phyloP scores from a whole-genome alignment of 2,329 filamentous ascomycete species.

The Magnaporthiopsis poae region DNA sequence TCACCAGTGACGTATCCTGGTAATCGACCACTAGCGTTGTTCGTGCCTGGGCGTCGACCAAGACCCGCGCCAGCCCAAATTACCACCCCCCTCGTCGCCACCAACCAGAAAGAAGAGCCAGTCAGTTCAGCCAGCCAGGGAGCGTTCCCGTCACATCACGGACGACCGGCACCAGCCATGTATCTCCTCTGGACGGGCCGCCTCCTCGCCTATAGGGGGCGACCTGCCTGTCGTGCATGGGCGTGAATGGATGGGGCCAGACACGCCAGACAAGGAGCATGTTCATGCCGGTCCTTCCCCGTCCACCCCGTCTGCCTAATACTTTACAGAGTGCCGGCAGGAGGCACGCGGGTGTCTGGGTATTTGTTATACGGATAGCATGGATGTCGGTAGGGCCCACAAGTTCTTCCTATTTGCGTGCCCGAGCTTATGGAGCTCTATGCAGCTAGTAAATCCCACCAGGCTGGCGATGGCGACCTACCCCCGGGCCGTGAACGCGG shows the following conservation, averaged over 20 bases:
- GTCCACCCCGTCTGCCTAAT: background rate
- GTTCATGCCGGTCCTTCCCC: background rate
- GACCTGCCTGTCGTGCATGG: too few relatives aligned
- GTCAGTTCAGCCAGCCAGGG: background rate
- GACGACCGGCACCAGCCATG: background rate
- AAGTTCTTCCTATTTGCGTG: background rate
- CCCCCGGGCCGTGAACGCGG: too few relatives aligned
- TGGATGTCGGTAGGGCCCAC: background rate
- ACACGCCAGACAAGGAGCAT: background rate
- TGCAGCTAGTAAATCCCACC: background rate
- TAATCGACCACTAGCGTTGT: background rate
- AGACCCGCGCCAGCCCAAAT: background rate
- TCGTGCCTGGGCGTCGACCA: background rate
- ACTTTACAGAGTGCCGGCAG: background rate
- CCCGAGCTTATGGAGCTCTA: background rate
- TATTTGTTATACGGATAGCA: background rate
- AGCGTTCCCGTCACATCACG: background rate
- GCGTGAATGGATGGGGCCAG: background rate
- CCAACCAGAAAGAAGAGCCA: background rate
- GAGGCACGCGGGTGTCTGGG: background rate
- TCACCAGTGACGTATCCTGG: conserved; percentile 9
- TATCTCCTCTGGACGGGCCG: background rate
- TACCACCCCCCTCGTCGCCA: background rate
- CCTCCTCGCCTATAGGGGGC: background rate
- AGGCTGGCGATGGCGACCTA: background rate